These are phyloP conservation scores for Yamagishiella unicocca DNA, from an alignment of 139 green algal genomes.

Conservation along the genomic window DNA sequence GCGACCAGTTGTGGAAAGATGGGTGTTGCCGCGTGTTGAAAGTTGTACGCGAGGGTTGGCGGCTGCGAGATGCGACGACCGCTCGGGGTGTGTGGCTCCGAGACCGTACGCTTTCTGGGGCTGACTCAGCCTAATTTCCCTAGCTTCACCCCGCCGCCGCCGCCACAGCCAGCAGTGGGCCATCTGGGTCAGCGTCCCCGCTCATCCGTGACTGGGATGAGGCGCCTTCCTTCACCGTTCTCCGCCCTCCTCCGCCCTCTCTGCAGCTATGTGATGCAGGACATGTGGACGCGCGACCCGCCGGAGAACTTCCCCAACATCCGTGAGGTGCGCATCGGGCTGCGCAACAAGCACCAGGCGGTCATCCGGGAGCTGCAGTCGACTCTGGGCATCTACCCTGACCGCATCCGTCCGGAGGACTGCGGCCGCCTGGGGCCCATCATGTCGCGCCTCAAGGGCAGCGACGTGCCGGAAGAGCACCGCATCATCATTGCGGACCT, in stretches of 20 bases:
- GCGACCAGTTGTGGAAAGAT: too few species aligned
- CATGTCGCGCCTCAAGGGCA: conserved; percentile 45
- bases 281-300: conserved; percentile 53
- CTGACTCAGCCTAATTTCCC: too few species aligned
- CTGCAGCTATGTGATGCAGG: conserved; percentile 51
- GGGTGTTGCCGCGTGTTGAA: too few species aligned
- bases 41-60: too few species aligned
- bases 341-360: conserved; percentile 57
- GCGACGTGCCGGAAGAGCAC: conserved; percentile 39
- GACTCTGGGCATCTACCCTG: conserved; percentile 54
- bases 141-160: too few species aligned
- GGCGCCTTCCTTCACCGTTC: not conserved
- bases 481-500: conserved; percentile 54
- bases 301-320: conserved; percentile 46
- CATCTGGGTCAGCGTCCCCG: too few species aligned
- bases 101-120: too few species aligned
- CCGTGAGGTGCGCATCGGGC: conserved; percentile 49
- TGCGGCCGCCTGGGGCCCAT: conserved; percentile 60
- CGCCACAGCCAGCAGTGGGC: too few species aligned
- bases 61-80: too few species aligned
- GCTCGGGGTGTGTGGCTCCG: too few species aligned
- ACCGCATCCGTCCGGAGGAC: conserved; percentile 59
- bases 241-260: not conserved
- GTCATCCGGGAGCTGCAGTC: conserved; percentile 50
- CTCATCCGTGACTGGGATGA: too few species aligned